Evolutionary conservation across 2,329 filamentous ascomycete species (phyloP).

Genomic region (Penicillium brasilianum): DNA sequence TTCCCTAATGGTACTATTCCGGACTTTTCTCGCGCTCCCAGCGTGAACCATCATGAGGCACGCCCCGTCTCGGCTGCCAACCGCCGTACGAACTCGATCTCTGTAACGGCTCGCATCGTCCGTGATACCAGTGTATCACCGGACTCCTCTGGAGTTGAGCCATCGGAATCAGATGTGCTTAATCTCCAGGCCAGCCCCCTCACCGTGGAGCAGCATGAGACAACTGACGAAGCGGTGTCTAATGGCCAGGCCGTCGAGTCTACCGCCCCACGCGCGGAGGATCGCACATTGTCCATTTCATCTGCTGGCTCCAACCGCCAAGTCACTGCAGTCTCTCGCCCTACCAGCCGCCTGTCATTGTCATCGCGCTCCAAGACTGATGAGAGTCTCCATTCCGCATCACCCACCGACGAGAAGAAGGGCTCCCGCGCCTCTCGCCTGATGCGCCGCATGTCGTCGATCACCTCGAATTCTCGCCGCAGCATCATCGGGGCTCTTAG

Average conservation of each 20-base stretch:
- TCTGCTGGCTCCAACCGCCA: conserved; percentile 46
- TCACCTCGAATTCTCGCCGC: conserved; percentile 58
- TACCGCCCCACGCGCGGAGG: conserved; percentile 32
- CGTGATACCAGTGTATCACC: conserved; percentile 61
- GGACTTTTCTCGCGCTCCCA: conserved; percentile 40
- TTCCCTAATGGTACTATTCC: conserved; percentile 33
- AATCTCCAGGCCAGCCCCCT: conserved; percentile 62
- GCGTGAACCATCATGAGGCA: conserved; percentile 37
- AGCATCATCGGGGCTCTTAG: conserved; percentile 48
- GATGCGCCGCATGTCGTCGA: conserved; percentile 69
- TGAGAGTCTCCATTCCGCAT: conserved; percentile 32
- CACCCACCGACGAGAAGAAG: conserved; percentile 57
- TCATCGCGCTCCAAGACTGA: conserved; percentile 47
- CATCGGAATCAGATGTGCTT: conserved; percentile 40
- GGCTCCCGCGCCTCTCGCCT: conserved; percentile 64
- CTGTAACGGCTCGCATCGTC: conserved; percentile 83
- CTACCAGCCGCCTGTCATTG: conserved; percentile 48
- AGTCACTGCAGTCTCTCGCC: conserved; percentile 39
- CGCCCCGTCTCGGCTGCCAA: conserved; percentile 31
- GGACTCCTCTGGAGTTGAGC: conserved; percentile 34
- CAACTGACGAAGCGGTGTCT: conserved; percentile 42
- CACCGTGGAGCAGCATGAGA: conserved; percentile 70
- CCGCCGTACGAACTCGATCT: conserved; percentile 70
- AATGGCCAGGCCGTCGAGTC: conserved; percentile 26
- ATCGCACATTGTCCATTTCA: conserved; percentile 47